phyloP scores from a whole-genome alignment of 1,284 basidiomycete species.

The Ustilago loliicola region DNA sequence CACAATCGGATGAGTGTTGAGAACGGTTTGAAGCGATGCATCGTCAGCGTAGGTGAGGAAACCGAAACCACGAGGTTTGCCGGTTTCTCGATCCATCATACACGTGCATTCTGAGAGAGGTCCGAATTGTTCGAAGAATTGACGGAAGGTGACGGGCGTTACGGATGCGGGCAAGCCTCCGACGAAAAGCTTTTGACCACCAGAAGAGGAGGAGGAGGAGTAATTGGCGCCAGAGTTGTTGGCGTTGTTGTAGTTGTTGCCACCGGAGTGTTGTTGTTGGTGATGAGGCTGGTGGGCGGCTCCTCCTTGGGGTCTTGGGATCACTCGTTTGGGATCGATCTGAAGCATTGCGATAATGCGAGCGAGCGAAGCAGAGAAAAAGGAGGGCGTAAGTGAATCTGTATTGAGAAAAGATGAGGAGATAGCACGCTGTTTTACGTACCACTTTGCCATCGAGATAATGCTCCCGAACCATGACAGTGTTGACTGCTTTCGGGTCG shows the following conservation, averaged over 20 bases:
- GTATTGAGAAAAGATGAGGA: not conserved
- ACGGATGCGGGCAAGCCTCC: constrained; percentile 91
- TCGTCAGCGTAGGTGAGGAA: constrained; percentile 94
- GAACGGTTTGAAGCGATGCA: constrained; percentile 80
- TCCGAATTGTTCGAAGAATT: constrained; percentile 89
- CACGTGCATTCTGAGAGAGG: constrained; percentile 96
- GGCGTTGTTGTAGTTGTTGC: constrained; percentile 3
- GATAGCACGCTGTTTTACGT: constrained; percentile 67
- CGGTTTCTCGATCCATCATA: constrained; percentile 97
- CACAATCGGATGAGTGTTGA: constrained; percentile 65
- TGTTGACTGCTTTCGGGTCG: constrained; percentile 86
- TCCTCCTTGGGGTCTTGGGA: constrained; percentile 77
- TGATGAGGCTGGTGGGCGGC: constrained; percentile 4
- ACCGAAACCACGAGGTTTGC: constrained; percentile 95
- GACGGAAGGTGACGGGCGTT: constrained; percentile 91
- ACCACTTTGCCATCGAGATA: constrained; percentile 93
- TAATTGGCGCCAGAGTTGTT: too few relatives aligned
- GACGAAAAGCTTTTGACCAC: constrained; percentile 80
- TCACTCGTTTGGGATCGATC: constrained; percentile 99
- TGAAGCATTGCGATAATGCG: constrained; percentile 69
- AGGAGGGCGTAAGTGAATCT: not conserved
- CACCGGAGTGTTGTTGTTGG: constrained; percentile 10
- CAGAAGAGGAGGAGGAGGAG: not conserved
- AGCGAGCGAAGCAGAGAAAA: not conserved
- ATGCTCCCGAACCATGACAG: constrained; percentile 87